Conservation (phyloP, 1,139 yeast genomes). For the Yamadazyma songkhlaensis region DNA sequence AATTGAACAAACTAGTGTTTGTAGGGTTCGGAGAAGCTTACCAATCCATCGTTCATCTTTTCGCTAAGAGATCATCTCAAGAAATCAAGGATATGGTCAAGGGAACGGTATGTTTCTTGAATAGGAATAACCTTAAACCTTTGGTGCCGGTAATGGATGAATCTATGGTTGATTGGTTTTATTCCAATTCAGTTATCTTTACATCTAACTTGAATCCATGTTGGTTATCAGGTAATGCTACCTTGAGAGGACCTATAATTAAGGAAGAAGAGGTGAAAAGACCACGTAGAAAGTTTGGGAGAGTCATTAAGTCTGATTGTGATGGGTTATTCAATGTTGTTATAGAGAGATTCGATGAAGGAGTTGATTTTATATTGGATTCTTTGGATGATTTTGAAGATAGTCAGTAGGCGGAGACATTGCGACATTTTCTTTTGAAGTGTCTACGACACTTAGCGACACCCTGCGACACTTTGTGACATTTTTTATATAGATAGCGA, state of each 20-base stretch:
- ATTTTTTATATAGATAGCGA: too few species aligned
- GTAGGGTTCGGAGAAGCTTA: conserved; percentile 91
- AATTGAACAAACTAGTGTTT: conserved; percentile 68
- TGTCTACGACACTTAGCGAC: too few species aligned
- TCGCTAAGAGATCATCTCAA: conserved; percentile 69
- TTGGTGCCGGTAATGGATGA: conserved; percentile 88
- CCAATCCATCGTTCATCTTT: conserved; percentile 79
- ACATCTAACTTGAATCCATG: conserved; percentile 72
- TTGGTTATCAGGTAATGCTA: conserved; percentile 50
- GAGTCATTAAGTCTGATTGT: conserved; percentile 70
- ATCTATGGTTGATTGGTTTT: conserved; percentile 87
- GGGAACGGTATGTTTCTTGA: conserved; percentile 72
- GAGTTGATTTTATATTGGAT: conserved; percentile 77
- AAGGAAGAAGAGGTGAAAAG: conserved; percentile 46
- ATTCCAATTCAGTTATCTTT: conserved; percentile 79
- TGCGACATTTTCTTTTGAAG: too few species aligned
- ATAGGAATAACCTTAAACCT: conserved; percentile 64
- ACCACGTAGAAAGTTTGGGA: conserved; percentile 87
- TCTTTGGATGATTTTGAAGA: conserved; percentile 55
- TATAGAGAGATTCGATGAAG: conserved; percentile 82
- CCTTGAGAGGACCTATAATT: conserved; percentile 17
- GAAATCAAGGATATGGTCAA: conserved; percentile 62
- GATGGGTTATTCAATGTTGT: conserved; percentile 78
- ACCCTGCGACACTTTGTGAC: too few species aligned
- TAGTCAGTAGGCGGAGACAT: conserved; percentile 10